Conservation (phyloP, 176 grass and related monocot species). For the Oryza meyeriana region DNA sequence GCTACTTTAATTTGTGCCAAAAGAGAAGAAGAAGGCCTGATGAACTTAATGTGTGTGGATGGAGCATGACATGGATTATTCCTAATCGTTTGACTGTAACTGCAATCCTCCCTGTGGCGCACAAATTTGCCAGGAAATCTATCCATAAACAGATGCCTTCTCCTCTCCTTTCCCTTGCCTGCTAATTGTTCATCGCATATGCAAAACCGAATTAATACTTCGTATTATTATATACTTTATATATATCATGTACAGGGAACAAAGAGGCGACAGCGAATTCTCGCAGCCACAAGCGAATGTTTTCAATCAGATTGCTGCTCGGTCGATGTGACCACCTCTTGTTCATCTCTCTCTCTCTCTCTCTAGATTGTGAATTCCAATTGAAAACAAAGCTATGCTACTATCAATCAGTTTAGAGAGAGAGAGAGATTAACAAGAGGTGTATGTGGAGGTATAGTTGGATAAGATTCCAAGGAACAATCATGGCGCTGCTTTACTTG, state of each 20-base stretch:
- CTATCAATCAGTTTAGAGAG: background rate
- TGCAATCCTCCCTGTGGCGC: constrained; percentile 21
- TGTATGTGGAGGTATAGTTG: constrained; percentile 27
- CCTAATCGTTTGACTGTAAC: constrained; percentile 38
- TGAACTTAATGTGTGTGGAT: background rate
- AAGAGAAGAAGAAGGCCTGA: background rate
- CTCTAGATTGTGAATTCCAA: background rate
- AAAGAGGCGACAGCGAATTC: constrained; percentile 43
- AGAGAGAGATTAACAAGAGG: background rate
- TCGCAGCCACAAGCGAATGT: constrained; percentile 34
- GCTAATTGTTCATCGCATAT: constrained; percentile 30
- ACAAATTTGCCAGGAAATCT: background rate
- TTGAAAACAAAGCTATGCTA: background rate
- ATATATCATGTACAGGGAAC: background rate
- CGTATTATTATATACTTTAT: background rate
- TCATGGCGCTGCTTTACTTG: constrained; percentile 51
- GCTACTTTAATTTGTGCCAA: background rate
- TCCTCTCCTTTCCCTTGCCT: background rate
- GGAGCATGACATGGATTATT: constrained; percentile 36
- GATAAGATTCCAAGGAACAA: constrained; percentile 70
- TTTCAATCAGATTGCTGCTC: background rate
- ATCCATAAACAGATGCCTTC: constrained; percentile 38
- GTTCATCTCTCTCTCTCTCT: background rate
- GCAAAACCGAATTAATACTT: constrained; percentile 13
- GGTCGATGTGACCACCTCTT: constrained; percentile 10